Evolutionary conservation across 176 grass and related monocot species (phyloP), one percentile per base, ranked within the genome.

Genomic region (Aegilops tauschii): DNA sequence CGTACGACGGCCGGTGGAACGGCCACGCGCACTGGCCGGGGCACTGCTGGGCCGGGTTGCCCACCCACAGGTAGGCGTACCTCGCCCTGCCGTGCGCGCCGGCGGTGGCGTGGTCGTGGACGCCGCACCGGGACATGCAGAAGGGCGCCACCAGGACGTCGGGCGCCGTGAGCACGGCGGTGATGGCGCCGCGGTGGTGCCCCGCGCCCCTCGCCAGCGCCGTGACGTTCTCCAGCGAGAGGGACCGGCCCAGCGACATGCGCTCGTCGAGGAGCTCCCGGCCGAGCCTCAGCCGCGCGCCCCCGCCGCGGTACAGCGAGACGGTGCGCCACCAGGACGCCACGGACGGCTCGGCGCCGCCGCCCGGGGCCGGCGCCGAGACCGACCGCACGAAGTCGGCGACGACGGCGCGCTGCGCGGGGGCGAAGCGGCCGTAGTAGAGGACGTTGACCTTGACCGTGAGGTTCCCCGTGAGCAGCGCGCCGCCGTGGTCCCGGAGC

Each of bases 311-410:
- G 90, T 95, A 94, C 3, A 86, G 80, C 8, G 88, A 49, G 17
- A 70, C 88, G 30, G 90, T 92, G 59, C 67, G 45, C 93, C 96
- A 98, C 96, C 96, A 98, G 27, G 96, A 92, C 54, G 93, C 91
- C 29, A 95, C 96, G 23, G 96, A 92, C n/a, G 92, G 93, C 21
- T 73, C 11, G 20, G 74, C 11, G 36, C 3, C 13, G 25, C 5
- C 1, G 0, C 10, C 12, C 2, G 12, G 21, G 1, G 3, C 36
- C 28, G 71, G 7, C 25, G 45, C 45, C 18, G 91, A 89, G 69
- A 86, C 27, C 62, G 96, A 98, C 1, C 84, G 87, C 23, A 98
- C 78, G 86, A 98, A 98, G 86, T 92, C 93, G 23, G 37, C 29
- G 40, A 98, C 70, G 76, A 90, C 82, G 68, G 86, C 76, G 66